phyloP scores from a whole-genome alignment of 768 basidiomycete genomes.

The Phallus indusiatus region DNA sequence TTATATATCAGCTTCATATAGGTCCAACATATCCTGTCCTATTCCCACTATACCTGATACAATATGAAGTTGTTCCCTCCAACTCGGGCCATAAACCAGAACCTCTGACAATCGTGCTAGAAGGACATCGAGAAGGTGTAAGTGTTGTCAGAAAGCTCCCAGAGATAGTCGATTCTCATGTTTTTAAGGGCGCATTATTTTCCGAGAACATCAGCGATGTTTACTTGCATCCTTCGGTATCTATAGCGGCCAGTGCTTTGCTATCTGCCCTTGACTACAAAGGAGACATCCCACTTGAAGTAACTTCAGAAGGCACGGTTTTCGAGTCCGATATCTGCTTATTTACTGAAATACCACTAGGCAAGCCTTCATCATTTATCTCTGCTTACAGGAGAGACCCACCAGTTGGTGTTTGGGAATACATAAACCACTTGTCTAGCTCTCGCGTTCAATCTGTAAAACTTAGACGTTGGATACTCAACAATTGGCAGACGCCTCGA shows the following conservation, averaged over 20 bases:
- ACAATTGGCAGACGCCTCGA: not conserved
- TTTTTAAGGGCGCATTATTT: not conserved
- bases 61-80: slow-evolving; percentile 29
- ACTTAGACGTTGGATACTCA: not conserved
- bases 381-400: not conserved
- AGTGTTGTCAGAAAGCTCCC: not conserved
- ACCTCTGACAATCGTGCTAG: not conserved
- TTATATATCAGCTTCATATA: slow-evolving; percentile 26
- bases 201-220: not conserved
- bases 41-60: slow-evolving; percentile 52
- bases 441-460: not conserved
- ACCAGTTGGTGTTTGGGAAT: not conserved
- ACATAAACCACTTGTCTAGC: not conserved
- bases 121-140: not conserved
- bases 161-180: not conserved
- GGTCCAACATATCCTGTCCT: slow-evolving; percentile 50
- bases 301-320: not conserved
- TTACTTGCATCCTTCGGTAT: not conserved
- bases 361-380: not conserved
- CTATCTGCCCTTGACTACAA: not conserved
- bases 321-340: too few species aligned
- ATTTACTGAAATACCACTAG: too few species aligned
- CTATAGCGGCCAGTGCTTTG: not conserved
- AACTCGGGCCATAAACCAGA: not conserved
- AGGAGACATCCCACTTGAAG: not conserved